Evolutionary conservation across 306 rosid species (phyloP), one percentile per base, ranked within the genome.

Genomic region (Sindora glabra): DNA sequence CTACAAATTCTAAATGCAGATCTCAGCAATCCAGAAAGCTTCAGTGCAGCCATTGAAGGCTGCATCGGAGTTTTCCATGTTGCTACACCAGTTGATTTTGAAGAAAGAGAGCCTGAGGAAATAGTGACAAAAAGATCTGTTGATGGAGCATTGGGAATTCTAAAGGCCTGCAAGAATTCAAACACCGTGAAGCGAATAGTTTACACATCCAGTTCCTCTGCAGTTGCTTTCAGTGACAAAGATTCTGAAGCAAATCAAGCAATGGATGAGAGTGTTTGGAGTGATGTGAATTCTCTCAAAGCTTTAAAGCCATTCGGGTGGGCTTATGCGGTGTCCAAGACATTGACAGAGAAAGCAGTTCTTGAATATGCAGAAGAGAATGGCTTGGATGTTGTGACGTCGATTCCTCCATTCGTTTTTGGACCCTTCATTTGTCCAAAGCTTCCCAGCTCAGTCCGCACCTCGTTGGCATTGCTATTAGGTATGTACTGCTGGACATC

Each of bases 221-320:
- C 86, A 0, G 77, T 78, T 2, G 0, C 0, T 1, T 14, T 8
- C n/a, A 69, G 36, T 0, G 60, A 47, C 25, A 56, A 32, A 56
- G 41, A 58, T 0, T 58, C 48, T 0, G 56, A 62, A 5, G 70
- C 27, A 11, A 22, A 52, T 0, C 52, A 62, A 5, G 70, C 27
- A 11, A 22, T 59, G 70, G 94, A 88, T 59, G 96, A 88, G 64
- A 78, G 68, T 14, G 37, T 42, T 44, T 80, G 94, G 94, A 88
- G 87, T 32, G 86, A 82, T 7, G 64, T 38, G 0, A 75, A 78
- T 56, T 5, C 57, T 29, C 70, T 45, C 10, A 67, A 56, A 65
- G 39, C 19, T 3, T 4, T 1, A 33, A 64, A 64, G 15, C n/a
- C n/a, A n/a, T n/a, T n/a, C n/a, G n/a, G n/a, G n/a, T n/a, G n/a